A percentile compares a stretch with the other conserved stretches of the same genome.
Conservation (phyloP, 768 basidiomycete species). For the Mycena amicta region DNA sequence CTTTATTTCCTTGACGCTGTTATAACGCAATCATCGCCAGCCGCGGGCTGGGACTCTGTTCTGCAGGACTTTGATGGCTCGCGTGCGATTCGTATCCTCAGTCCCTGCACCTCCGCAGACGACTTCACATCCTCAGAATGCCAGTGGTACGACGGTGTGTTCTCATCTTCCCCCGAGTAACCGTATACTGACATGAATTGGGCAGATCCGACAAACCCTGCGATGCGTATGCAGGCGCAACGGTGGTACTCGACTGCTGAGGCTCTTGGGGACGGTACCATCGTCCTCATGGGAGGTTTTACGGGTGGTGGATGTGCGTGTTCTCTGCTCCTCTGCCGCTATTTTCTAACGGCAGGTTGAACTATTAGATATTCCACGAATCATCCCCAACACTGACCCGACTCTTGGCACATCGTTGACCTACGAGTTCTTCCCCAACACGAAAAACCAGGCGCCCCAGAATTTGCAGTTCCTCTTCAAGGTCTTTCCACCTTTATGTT, state of each 20-base stretch:
- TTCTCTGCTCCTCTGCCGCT: background rate
- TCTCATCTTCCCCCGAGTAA: background rate
- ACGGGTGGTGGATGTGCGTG: slow-evolving; percentile 50
- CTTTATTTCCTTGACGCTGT: no score
- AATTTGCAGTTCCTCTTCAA: slow-evolving; percentile 66
- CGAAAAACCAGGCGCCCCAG: slow-evolving; percentile 46
- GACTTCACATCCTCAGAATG: slow-evolving; percentile 54
- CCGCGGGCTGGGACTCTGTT: slow-evolving; percentile 47
- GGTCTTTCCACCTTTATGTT: background rate
- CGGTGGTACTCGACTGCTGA: slow-evolving; percentile 83
- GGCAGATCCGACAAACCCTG: slow-evolving; percentile 29
- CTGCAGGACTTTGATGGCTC: slow-evolving; percentile 72
- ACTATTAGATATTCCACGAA: slow-evolving; percentile 63
- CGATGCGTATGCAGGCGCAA: slow-evolving; percentile 60
- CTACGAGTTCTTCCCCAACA: slow-evolving; percentile 75
- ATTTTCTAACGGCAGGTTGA: background rate
- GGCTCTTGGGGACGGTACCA: slow-evolving; percentile 70
- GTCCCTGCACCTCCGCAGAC: slow-evolving; percentile 60
- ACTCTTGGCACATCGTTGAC: slow-evolving; percentile 74
- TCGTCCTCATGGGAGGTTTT: slow-evolving; percentile 82
- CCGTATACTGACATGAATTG: background rate
- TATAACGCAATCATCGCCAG: no score
- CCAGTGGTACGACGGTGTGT: slow-evolving; percentile 67
- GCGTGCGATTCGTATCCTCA: slow-evolving; percentile 76
- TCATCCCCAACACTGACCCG: slow-evolving; percentile 68